Evolutionary conservation across 495 filamentous ascomycete species (phyloP).

Genomic region (Annulohypoxylon stygium): DNA sequence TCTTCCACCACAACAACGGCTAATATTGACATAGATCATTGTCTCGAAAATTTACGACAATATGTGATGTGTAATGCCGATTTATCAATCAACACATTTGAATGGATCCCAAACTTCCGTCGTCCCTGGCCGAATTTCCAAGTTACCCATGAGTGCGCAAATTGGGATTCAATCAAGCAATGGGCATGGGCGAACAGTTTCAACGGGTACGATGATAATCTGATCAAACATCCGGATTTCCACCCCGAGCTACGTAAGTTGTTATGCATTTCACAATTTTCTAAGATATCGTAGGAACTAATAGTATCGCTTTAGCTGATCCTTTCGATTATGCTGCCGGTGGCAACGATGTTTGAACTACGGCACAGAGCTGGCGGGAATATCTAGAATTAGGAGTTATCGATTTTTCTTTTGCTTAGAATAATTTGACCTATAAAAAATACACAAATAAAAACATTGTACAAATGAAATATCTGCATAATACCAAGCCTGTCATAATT

Average conservation of each 20-base stretch:
- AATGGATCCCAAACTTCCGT: conserved; percentile 1
- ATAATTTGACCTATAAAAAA: no score
- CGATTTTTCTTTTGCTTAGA: no score
- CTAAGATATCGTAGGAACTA: neutral
- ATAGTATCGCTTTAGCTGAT: neutral
- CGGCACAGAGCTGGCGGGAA: neutral
- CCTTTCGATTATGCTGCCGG: neutral
- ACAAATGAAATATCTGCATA: no score
- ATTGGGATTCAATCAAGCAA: conserved; percentile 5
- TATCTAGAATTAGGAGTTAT: neutral
- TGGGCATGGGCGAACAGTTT: conserved; percentile 2
- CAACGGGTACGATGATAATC: conserved; percentile 1
- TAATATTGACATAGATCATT: neutral
- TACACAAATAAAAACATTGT: no score
- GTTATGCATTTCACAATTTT: neutral
- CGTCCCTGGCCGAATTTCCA: conserved; percentile 1
- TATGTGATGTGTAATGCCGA: conserved; percentile 8
- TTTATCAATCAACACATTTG: conserved; percentile 1
- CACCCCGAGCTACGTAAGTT: conserved; percentile 3
- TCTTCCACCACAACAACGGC: neutral
- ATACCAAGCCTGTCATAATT: no score
- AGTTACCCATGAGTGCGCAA: conserved; percentile 2
- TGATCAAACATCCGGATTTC: conserved; percentile 6
- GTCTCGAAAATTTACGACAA: neutral
- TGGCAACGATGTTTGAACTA: neutral